Conservation (phyloP, 2,329 filamentous ascomycete genomes). For the Cytospora leucostoma region DNA sequence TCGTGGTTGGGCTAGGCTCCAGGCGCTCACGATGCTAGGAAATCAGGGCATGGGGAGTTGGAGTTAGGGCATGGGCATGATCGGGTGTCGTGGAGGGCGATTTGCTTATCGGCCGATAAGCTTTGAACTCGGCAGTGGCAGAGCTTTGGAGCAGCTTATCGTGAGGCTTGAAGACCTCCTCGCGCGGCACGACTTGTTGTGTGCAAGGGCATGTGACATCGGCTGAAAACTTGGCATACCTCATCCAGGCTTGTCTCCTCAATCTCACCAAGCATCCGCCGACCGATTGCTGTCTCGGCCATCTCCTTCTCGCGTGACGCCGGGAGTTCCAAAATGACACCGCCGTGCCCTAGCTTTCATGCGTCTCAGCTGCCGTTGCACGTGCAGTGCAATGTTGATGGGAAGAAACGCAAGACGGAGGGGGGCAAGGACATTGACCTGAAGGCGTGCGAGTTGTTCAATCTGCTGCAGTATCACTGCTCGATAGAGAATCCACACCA, state of each 20-base stretch:
- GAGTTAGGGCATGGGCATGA: slow-evolving; percentile 25
- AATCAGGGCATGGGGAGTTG: slow-evolving; percentile 22
- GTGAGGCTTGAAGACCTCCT: not conserved
- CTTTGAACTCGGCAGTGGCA: not conserved
- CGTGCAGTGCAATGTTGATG: slow-evolving; percentile 50
- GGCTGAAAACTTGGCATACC: slow-evolving; percentile 41
- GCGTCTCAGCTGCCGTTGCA: slow-evolving; percentile 51
- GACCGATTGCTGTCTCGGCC: slow-evolving; percentile 47
- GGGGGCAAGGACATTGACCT: slow-evolving; percentile 49
- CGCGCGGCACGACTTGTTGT: not conserved
- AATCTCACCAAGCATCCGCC: slow-evolving; percentile 54
- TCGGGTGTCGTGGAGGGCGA: slow-evolving; percentile 1
- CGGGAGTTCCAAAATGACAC: slow-evolving; percentile 50
- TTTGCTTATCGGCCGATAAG: slow-evolving; percentile 26
- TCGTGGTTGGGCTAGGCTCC: slow-evolving; percentile 8
- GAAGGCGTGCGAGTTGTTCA: slow-evolving; percentile 55
- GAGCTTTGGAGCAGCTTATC: slow-evolving; percentile 3
- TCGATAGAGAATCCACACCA: slow-evolving; percentile 51
- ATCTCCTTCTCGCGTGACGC: slow-evolving; percentile 30
- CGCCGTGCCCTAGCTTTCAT: slow-evolving; percentile 58
- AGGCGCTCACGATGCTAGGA: slow-evolving; percentile 15
- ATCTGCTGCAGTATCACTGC: slow-evolving; percentile 64
- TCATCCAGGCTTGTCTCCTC: slow-evolving; percentile 61
- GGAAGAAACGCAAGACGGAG: slow-evolving; percentile 55
- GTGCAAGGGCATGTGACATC: not conserved